Base-by-base conservation (phyloP, 78 protist genomes). In the Cyanophora paradoxa region DNA sequence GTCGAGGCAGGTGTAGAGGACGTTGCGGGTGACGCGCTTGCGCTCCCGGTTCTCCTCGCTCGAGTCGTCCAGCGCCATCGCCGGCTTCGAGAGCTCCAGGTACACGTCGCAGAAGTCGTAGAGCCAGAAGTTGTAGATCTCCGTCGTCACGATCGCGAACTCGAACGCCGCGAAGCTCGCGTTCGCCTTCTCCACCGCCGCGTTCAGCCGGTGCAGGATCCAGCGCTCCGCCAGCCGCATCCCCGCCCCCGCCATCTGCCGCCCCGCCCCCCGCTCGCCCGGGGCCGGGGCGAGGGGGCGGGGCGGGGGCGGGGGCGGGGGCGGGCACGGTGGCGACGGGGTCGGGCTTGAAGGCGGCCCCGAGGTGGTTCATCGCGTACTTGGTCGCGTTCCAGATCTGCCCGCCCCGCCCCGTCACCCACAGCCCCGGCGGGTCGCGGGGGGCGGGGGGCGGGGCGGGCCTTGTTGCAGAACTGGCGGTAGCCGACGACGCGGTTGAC, bases 381-480 rank as follows among this genome's bases (percentile, higher is more conserved):
- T 74, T 8, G 48, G 82, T 44, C n/a, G 66, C 66, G 66, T 59
- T 59, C 10, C 22, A 13, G 48, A 13, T 10, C 48, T 42, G 6
- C n/a, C n/a, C n/a, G n/a, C n/a, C n/a, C n/a, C n/a, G n/a, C n/a
- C n/a, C n/a, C n/a, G n/a, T n/a, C n/a, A n/a, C n/a, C n/a, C n/a
- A n/a, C n/a, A n/a, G n/a, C n/a, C n/a, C n/a, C n/a, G n/a, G n/a
- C n/a, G n/a, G n/a, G n/a, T n/a, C n/a, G n/a, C n/a, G 17, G 33
- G 71, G 28, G 39, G 34, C 54, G 34, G 19, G 50, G 1, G 10
- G 97, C 92, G 71, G 92, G 89, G 96, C 98, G 95, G 36, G 96
- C 48, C 88, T 97, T 97, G 93, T 95, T 95, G 88, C 98, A 92
- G 86, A 95, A 95, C 62, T 65, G 26, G 69, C 98, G 86, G 82